phyloP scores from a whole-genome alignment of 2,329 filamentous ascomycete species.

The Neophaeococcomyces aloes region DNA sequence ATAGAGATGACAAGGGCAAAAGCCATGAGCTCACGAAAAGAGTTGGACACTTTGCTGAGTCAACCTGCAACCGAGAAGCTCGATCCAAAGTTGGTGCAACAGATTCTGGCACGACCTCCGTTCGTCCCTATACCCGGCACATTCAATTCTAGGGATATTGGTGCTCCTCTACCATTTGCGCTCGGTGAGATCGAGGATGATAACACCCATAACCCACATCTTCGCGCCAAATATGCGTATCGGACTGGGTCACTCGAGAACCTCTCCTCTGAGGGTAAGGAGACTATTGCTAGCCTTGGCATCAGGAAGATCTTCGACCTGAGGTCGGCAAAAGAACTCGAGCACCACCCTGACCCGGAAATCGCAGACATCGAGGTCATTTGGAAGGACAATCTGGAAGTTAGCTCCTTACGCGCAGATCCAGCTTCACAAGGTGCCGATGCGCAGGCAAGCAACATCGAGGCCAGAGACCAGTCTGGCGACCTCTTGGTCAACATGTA shows the following conservation, averaged over 20 bases:
- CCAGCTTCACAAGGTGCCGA: slow-evolving; percentile 49
- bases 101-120: slow-evolving; percentile 1
- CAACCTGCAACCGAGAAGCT: not conserved
- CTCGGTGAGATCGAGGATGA: too few relatives aligned
- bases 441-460: slow-evolving; percentile 45
- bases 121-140: slow-evolving; percentile 4
- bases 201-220: not conserved
- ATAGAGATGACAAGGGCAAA: too few relatives aligned
- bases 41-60: too few relatives aligned
- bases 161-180: not conserved
- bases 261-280: slow-evolving; percentile 44
- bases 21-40: too few relatives aligned
- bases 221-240: slow-evolving; percentile 36
- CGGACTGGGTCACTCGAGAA: slow-evolving; percentile 56
- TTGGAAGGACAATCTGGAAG: slow-evolving; percentile 42
- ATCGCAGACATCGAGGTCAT: slow-evolving; percentile 49
- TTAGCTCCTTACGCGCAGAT: slow-evolving; percentile 39
- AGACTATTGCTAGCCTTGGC: slow-evolving; percentile 43
- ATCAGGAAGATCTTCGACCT: slow-evolving; percentile 59
- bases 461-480: slow-evolving; percentile 51
- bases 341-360: slow-evolving; percentile 38
- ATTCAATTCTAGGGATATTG: slow-evolving; percentile 5
- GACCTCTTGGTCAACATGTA: slow-evolving; percentile 38
- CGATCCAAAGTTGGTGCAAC: not conserved
- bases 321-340: slow-evolving; percentile 43